Evolutionary conservation across 106 monocot genomes (phyloP).

Genomic region (Platanthera guangdongensis): DNA sequence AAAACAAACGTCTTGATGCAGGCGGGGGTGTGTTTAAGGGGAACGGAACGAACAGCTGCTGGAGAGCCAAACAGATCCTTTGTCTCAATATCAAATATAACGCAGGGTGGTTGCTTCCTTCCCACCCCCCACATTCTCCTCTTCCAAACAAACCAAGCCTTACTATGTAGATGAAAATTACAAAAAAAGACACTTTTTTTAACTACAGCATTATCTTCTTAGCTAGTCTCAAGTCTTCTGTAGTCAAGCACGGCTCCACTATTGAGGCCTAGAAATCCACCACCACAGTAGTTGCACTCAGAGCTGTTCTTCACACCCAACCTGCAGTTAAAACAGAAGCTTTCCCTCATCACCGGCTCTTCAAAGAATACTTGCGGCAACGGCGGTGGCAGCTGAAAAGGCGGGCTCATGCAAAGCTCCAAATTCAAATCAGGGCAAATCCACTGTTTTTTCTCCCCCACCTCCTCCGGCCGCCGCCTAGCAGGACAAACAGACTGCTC

Average conservation of each 20-base stretch:
- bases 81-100: too few species aligned
- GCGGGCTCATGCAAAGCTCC: slow-evolving; percentile 33
- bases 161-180: not conserved
- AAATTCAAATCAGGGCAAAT: slow-evolving; percentile 30
- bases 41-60: too few species aligned
- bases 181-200: not conserved
- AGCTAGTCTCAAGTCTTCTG: slow-evolving; percentile 31
- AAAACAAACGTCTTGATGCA: too few species aligned
- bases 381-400: not conserved
- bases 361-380: not conserved
- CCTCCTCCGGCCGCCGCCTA: not conserved
- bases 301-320: slow-evolving; percentile 23
- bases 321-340: slow-evolving; percentile 24
- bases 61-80: too few species aligned
- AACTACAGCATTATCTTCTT: not conserved
- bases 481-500: not conserved
- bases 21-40: too few species aligned
- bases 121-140: too few species aligned
- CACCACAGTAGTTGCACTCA: slow-evolving; percentile 29
- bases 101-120: too few species aligned
- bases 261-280: slow-evolving; percentile 14
- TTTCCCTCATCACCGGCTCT: slow-evolving; percentile 1
- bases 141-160: too few species aligned
- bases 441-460: not conserved
- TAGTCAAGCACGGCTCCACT: slow-evolving; percentile 14